A percentile compares a stretch with the other conserved stretches of the same genome.
Evolutionary conservation across 495 filamentous ascomycete genomes (phyloP).

Genomic region (Daldinia loculata): DNA sequence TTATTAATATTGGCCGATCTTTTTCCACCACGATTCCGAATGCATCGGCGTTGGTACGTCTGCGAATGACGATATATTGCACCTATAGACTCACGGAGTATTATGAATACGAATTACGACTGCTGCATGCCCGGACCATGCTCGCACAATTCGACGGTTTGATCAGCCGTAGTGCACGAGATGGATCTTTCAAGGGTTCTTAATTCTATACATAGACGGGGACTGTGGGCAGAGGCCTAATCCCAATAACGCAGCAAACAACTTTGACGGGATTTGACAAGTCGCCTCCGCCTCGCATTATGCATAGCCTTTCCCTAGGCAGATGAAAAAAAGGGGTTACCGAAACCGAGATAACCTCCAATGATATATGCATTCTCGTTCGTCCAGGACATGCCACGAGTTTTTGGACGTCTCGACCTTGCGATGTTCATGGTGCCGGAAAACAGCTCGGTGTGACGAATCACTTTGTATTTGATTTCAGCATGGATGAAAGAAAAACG

Average conservation of each 20-base stretch:
- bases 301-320: conserved; percentile 17
- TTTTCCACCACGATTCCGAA: conserved; percentile 30
- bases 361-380: conserved; percentile 44
- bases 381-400: conserved; percentile 33
- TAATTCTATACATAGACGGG: conserved; percentile 29
- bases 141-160: conserved; percentile 15
- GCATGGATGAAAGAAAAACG: conserved; percentile 19
- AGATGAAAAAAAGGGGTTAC: conserved; percentile 19
- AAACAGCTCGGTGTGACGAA: conserved; percentile 33
- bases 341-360: conserved; percentile 8
- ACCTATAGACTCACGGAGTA: conserved; percentile 47
- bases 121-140: conserved; percentile 27
- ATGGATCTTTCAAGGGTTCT: conserved; percentile 24
- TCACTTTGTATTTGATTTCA: conserved; percentile 28
- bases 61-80: conserved; percentile 26
- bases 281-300: conserved; percentile 21
- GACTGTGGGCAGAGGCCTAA: conserved; percentile 13
- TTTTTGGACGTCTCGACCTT: conserved; percentile 25
- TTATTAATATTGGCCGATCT: conserved; percentile 25
- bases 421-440: conserved; percentile 27
- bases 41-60: conserved; percentile 24
- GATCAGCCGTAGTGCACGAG: conserved; percentile 17
- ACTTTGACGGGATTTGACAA: conserved; percentile 18
- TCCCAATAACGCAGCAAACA: neutral
- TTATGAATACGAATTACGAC: conserved; percentile 48